Base-by-base conservation (phyloP, 345 rosid species). In the Gossypium mustelinum region DNA sequence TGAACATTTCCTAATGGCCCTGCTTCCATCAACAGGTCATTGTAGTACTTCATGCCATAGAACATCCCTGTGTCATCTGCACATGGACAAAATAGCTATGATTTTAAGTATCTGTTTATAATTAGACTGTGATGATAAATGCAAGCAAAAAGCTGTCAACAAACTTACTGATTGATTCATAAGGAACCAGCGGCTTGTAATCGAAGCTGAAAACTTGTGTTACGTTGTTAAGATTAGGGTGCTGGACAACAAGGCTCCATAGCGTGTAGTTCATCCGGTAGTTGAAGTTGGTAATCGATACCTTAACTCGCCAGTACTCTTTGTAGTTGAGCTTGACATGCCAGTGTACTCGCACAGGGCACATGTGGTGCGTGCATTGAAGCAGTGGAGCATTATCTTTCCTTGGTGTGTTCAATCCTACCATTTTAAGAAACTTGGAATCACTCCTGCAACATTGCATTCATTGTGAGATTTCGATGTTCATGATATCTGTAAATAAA, bases 121-220 rank as follows among this genome's bases (percentile, higher is more conserved):
- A 68, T 48, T 25, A 17, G 8, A 48, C 2, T 16, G 43, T 1
- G 9, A 17, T 14, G 39, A 14, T 20, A 48, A 68, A 68, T 68
- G 57, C 34, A 14, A 68, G 72, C 71, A 68, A 56, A 58, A 72
- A 9, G 9, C 12, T 57, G 16, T 70, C 4, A 10, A 9, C 8
- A 11, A 34, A 73, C 81, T 86, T 68, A 87, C 98, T 94, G 75
- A 92, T 87, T 54, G 92, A 88, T 59, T 82, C 86, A 11, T 92
- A 90, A 54, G 97, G 92, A 73, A 84, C 82, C 12, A 92, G 88
- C 69, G 97, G 82, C 75, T 87, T 89, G 90, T 90, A 92, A 68
- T 88, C 85, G 63, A 94, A 88, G 85, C 97, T 92, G 81, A 94
- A 94, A 71, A 94, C 94, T 84, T 90, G 94, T 1, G 94, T 92